phyloP scores from a whole-genome alignment of 805 yeast species.

The Kregervanrija pseudodelftensis region DNA sequence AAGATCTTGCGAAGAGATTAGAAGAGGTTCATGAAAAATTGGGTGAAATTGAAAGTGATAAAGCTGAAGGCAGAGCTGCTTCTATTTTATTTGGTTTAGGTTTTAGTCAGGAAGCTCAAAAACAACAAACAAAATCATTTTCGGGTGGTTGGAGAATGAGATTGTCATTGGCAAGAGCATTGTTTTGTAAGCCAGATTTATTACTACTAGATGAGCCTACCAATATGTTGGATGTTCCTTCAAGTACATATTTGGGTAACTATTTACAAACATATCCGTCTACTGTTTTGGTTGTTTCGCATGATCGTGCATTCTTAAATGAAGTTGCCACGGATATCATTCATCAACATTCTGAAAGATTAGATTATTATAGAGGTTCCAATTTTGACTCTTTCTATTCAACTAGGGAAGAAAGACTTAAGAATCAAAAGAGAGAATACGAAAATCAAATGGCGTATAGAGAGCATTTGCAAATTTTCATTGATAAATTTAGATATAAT shows the following conservation, averaged over 20 bases:
- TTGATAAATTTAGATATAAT: slow-evolving; percentile 93
- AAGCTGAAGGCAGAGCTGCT: slow-evolving; percentile 96
- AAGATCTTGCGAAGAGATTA: slow-evolving; percentile 73
- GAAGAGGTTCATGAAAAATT: slow-evolving; percentile 77
- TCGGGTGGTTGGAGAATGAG: slow-evolving; percentile 99
- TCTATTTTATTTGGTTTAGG: slow-evolving; percentile 90
- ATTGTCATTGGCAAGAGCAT: slow-evolving; percentile 93
- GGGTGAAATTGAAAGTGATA: slow-evolving; percentile 91
- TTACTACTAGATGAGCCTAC: slow-evolving; percentile 96
- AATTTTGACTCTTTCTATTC: slow-evolving; percentile 89
- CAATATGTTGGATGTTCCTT: slow-evolving; percentile 99
- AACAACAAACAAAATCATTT: slow-evolving; percentile 76
- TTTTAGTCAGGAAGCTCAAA: slow-evolving; percentile 82
- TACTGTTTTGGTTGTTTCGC: slow-evolving; percentile 93
- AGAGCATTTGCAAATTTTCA: slow-evolving; percentile 86
- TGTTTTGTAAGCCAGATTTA: slow-evolving; percentile 94
- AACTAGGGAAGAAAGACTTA: slow-evolving; percentile 91
- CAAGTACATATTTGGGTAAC: slow-evolving; percentile 86
- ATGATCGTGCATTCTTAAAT: slow-evolving; percentile 93
- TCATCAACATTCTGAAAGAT: slow-evolving; percentile 94
- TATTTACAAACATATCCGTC: slow-evolving; percentile 87
- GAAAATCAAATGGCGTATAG: slow-evolving; percentile 96
- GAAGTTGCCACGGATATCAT: slow-evolving; percentile 98
- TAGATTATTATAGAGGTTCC: slow-evolving; percentile 92
- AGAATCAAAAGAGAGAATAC: slow-evolving; percentile 88